phyloP scores from a whole-genome alignment of 2,329 filamentous ascomycete genomes.

The Pseudogymnoascus sp. region DNA sequence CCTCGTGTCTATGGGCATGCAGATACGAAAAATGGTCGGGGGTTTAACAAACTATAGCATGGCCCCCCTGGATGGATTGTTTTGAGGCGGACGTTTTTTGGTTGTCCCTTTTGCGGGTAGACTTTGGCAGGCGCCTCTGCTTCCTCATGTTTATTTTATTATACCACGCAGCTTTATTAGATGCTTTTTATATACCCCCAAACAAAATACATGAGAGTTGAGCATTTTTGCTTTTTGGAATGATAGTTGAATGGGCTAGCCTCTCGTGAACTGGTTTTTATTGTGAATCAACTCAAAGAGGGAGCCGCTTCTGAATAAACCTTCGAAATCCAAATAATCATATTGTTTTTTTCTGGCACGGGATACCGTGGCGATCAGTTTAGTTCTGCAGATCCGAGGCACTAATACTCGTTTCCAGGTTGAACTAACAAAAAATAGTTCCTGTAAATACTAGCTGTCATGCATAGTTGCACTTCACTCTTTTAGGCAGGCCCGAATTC shows the following conservation, averaged over 20 bases:
- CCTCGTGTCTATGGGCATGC: background rate
- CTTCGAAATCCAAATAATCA: background rate
- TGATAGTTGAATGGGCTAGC: background rate
- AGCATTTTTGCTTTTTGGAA: background rate
- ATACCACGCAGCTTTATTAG: slow-evolving; percentile 4
- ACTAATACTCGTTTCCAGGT: too few relatives aligned
- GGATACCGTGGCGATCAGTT: too few relatives aligned
- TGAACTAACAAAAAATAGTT: background rate
- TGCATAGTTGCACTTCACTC: background rate
- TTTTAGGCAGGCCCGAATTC: background rate
- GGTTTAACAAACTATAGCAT: background rate
- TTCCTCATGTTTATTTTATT: slow-evolving; percentile 1
- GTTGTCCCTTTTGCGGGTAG: background rate
- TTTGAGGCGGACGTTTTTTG: background rate
- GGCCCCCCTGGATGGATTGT: background rate
- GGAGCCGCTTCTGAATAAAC: background rate
- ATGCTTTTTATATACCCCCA: slow-evolving; percentile 6
- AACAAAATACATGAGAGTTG: slow-evolving; percentile 4
- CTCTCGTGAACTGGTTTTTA: background rate
- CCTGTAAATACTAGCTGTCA: background rate
- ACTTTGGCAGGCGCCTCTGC: background rate
- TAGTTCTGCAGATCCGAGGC: too few relatives aligned
- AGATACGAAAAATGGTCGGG: background rate
- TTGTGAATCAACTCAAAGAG: background rate
- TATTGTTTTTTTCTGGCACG: too few relatives aligned